phyloP scores from a whole-genome alignment of 352 stramenopile genomes.

The Paralagenidium karlingii region DNA sequence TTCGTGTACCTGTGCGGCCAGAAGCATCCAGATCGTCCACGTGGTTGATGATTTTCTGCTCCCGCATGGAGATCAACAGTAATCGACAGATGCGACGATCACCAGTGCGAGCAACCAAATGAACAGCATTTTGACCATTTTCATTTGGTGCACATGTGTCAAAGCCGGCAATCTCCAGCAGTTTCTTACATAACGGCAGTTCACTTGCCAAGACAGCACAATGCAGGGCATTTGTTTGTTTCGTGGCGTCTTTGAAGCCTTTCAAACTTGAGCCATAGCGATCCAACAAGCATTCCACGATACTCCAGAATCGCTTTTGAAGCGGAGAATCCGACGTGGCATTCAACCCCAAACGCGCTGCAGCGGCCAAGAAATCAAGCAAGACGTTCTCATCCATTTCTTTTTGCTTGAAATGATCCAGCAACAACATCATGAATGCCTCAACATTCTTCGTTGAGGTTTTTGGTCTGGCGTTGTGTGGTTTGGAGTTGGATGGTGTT shows the following conservation, averaged over 20 bases:
- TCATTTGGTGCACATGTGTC: slow-evolving; percentile 30
- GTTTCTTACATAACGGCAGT: slow-evolving; percentile 13
- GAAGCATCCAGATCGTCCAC: slow-evolving; percentile 5
- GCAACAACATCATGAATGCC: slow-evolving; percentile 22
- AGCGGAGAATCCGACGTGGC: too few species aligned
- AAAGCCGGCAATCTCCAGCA: slow-evolving; percentile 21
- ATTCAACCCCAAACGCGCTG: too few species aligned
- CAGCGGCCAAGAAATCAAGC: too few species aligned
- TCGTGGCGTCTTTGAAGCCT: slow-evolving; percentile 21
- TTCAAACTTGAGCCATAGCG: slow-evolving; percentile 14
- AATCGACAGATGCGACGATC: slow-evolving; percentile 24
- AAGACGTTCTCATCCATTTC: too few species aligned
- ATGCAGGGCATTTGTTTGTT: slow-evolving; percentile 24
- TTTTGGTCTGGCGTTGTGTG: too few species aligned
- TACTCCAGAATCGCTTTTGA: slow-evolving; percentile 28
- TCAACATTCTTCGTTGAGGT: too few species aligned
- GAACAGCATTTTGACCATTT: slow-evolving; percentile 26
- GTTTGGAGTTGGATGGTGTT: too few species aligned
- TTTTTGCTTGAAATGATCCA: too few species aligned
- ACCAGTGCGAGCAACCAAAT: slow-evolving; percentile 25
- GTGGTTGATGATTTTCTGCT: slow-evolving; percentile 14
- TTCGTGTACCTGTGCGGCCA: not conserved
- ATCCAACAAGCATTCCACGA: slow-evolving; percentile 19
- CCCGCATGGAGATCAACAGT: slow-evolving; percentile 11
- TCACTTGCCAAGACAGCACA: slow-evolving; percentile 30